Evolutionary conservation across 352 stramenopile species (phyloP).

Genomic region (Aphanomyces stellatus): DNA sequence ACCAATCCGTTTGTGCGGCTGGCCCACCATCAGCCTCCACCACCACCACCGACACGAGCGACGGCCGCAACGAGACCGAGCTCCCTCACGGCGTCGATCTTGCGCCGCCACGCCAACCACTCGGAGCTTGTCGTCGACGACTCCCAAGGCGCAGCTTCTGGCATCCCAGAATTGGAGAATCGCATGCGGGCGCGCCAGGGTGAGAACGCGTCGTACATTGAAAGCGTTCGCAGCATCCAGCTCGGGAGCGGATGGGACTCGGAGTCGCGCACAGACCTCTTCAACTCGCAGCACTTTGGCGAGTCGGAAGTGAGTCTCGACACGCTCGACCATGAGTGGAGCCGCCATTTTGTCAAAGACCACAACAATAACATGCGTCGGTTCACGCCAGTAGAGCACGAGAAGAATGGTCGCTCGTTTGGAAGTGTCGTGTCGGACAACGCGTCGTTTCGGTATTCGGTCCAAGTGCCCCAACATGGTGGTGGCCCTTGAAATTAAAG

Average conservation of each 20-base stretch:
- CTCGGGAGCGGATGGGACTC: slow-evolving; percentile 7
- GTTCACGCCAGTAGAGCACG: neutral
- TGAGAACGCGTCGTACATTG: slow-evolving; percentile 6
- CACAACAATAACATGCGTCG: neutral
- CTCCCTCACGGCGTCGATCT: no score
- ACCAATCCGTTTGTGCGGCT: slow-evolving; percentile 15
- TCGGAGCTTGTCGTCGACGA: neutral
- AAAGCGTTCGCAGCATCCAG: slow-evolving; percentile 13
- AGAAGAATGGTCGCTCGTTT: neutral
- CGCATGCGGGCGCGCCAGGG: slow-evolving; percentile 8
- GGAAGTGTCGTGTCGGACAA: neutral
- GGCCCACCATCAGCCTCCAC: neutral
- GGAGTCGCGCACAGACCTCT: slow-evolving; percentile 6
- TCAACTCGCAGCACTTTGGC: slow-evolving; percentile 12
- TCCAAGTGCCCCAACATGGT: slow-evolving; percentile 2
- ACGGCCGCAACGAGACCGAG: no score
- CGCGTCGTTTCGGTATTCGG: neutral
- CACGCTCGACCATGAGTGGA: slow-evolving; percentile 8
- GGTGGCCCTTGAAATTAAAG: no score
- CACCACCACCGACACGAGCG: neutral
- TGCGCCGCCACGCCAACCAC: neutral
- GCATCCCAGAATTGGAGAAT: neutral
- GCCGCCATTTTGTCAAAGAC: neutral
- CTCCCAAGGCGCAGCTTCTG: neutral
- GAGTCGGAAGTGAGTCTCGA: slow-evolving; percentile 14